These are phyloP conservation scores for Ustilago curta DNA, from an alignment of 1,284 basidiomycete genomes.

Conservation along the genomic window DNA sequence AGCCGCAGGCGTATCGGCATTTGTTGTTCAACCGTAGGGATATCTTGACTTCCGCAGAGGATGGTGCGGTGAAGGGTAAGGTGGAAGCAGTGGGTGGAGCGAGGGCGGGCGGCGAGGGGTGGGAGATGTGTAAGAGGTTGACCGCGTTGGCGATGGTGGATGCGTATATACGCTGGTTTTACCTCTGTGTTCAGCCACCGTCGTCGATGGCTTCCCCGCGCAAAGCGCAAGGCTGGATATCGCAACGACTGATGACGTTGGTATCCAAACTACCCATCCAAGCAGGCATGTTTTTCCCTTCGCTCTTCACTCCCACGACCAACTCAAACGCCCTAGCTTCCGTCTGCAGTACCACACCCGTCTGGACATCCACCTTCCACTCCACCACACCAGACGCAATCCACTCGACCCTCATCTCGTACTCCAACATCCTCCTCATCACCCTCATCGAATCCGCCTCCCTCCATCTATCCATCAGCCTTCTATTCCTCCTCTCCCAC, in stretches of 20 bases:
- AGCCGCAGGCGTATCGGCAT: constrained; percentile 86
- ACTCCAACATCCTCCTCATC: constrained; percentile 26
- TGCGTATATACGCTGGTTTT: constrained; percentile 53
- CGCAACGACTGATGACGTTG: neutral
- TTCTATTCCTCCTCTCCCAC: constrained; percentile 7
- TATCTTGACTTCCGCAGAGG: constrained; percentile 9
- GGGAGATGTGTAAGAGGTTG: constrained; percentile 15
- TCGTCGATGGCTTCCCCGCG: no score
- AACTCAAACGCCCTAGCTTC: neutral
- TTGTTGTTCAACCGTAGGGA: constrained; percentile 81
- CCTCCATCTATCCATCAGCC: constrained; percentile 15
- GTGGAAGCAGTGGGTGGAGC: no score
- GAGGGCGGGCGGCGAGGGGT: neutral
- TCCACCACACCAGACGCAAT: neutral
- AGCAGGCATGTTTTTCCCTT: constrained; percentile 37
- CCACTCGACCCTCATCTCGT: constrained; percentile 28
- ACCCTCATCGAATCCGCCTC: constrained; percentile 25
- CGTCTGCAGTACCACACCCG: constrained; percentile 16
- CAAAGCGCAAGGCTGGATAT: neutral
- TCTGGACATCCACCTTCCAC: neutral
- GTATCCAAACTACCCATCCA: constrained; percentile 14
- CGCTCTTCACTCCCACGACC: constrained; percentile 8
- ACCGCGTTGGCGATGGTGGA: constrained; percentile 41
- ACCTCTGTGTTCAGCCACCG: constrained; percentile 69
- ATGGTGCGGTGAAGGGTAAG: neutral